Conservation (phyloP, 768 basidiomycete species). For the Tylopilus sp. region DNA sequence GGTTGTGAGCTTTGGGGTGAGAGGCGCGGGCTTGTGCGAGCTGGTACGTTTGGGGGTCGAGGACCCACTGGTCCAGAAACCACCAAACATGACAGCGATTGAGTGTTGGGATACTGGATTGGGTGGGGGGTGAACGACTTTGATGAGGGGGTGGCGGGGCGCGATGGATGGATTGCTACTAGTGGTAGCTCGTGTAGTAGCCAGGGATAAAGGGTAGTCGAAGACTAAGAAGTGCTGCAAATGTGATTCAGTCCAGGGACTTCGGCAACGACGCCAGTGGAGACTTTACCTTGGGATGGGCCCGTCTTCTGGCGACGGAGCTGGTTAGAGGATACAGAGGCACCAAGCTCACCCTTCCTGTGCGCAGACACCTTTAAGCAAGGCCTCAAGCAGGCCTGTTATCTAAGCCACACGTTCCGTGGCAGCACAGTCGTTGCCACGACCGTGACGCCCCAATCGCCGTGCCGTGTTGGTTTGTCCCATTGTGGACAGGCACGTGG, state of each 20-base stretch:
- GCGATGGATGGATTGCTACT: not conserved
- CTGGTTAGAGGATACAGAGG: not conserved
- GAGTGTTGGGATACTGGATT: not conserved
- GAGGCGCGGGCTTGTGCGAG: constrained; percentile 18
- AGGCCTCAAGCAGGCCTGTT: constrained; percentile 11
- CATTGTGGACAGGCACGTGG: constrained; percentile 7
- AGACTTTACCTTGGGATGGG: not conserved
- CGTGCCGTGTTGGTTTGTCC: not conserved
- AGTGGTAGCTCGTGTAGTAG: too few relatives aligned
- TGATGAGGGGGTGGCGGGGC: not conserved
- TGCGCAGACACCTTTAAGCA: not conserved
- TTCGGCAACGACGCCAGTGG: not conserved
- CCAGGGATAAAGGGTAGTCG: not conserved
- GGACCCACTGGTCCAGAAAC: constrained; percentile 8
- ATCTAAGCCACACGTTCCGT: constrained; percentile 17
- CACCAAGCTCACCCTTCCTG: not conserved
- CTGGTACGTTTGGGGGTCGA: constrained; percentile 17
- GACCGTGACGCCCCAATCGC: not conserved
- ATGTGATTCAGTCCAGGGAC: not conserved
- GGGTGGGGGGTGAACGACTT: not conserved
- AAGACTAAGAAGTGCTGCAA: not conserved
- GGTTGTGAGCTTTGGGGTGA: constrained; percentile 23
- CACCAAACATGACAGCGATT: not conserved
- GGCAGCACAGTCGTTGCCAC: constrained; percentile 4
- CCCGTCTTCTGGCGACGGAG: not conserved